Percentiles rank a stretch among this genome's conserved stretches.
Evolutionary conservation across 345 rosid species (phyloP).

Genomic region (Odontarrhena argentea): DNA sequence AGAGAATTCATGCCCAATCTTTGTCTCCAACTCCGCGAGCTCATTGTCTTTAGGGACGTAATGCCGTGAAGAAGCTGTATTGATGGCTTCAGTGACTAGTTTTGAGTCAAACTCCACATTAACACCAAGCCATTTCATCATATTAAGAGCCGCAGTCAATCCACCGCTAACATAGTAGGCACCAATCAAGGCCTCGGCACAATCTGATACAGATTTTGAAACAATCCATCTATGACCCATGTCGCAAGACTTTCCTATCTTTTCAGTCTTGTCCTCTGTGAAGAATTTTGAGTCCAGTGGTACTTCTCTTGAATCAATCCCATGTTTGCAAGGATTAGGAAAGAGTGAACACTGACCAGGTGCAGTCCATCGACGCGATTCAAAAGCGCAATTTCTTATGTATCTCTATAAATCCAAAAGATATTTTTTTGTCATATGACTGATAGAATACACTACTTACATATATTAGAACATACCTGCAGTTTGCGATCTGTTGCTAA

Average conservation of each 20-base stretch:
- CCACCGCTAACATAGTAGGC: slow-evolving; percentile 79
- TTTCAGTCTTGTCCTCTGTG: slow-evolving; percentile 50
- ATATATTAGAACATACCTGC: slow-evolving; percentile 55
- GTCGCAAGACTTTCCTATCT: slow-evolving; percentile 68
- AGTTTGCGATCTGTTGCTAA: slow-evolving; percentile 59
- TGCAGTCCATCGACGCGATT: slow-evolving; percentile 91
- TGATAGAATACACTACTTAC: slow-evolving; percentile 11
- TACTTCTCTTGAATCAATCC: slow-evolving; percentile 64
- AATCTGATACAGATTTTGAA: slow-evolving; percentile 83
- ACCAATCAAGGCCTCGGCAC: slow-evolving; percentile 85
- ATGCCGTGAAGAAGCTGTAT: slow-evolving; percentile 49
- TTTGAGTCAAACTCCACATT: slow-evolving; percentile 55
- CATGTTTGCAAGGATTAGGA: slow-evolving; percentile 67
- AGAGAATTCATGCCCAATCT: slow-evolving; percentile 62
- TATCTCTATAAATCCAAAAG: slow-evolving; percentile 55
- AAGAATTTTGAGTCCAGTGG: slow-evolving; percentile 66
- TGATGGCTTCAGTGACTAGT: slow-evolving; percentile 51
- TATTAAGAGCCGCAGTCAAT: slow-evolving; percentile 57
- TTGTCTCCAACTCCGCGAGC: slow-evolving; percentile 56
- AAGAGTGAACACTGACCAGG: slow-evolving; percentile 68
- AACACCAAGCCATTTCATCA: slow-evolving; percentile 80
- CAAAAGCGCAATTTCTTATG: slow-evolving; percentile 74
- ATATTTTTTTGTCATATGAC: background rate
- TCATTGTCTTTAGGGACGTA: slow-evolving; percentile 52
- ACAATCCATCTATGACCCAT: slow-evolving; percentile 85